Evolutionary conservation across 345 rosid species (phyloP), one percentile per base, ranked within the genome.

Genomic region (Excoecaria agallocha): DNA sequence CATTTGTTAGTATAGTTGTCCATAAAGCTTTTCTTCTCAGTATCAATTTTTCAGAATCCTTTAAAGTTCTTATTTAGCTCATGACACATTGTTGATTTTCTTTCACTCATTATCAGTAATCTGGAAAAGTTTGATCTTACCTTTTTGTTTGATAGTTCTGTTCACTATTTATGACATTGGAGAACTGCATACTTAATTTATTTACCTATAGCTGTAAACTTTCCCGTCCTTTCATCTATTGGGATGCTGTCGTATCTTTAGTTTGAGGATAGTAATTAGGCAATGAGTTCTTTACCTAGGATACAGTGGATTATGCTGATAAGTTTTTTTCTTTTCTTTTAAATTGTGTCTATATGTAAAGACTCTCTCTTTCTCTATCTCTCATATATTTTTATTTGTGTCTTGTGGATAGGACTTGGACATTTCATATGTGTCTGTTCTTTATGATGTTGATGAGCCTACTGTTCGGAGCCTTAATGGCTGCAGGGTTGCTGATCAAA

Each of bases 401-500:
- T 64, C 76, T 58, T 75, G 17, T 81, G 70, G 22, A 79, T 87
- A 94, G 98, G 93, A 92, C 77, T 77, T 94, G 84, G 98, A 94
- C 76, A 91, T 94, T 71, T 92, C 98, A 12, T 68, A 82, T 77
- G 82, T 76, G 22, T 84, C 91, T 66, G 94, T 94, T 76, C 84
- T 92, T 20, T 78, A 84, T 67, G 80, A 91, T 67, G 90, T 89
- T 52, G 98, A 94, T 83, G 98, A 91, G 82, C 97, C 87, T 51
- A 91, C 96, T 24, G 98, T 87, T 66, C 89, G 97, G 61, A 94
- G 98, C 82, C 98, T 94, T 77, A 92, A 92, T 82, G 98, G 98
- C 12, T 94, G 98, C 87, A 86, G 98, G 80, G 98, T 91, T 84
- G 98, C 98, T 39, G 98, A 92, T 82, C 98, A 89, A 85, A 94